Evolutionary conservation across 2,329 filamentous ascomycete species (phyloP).

Genomic region (Xylogone sp.): DNA sequence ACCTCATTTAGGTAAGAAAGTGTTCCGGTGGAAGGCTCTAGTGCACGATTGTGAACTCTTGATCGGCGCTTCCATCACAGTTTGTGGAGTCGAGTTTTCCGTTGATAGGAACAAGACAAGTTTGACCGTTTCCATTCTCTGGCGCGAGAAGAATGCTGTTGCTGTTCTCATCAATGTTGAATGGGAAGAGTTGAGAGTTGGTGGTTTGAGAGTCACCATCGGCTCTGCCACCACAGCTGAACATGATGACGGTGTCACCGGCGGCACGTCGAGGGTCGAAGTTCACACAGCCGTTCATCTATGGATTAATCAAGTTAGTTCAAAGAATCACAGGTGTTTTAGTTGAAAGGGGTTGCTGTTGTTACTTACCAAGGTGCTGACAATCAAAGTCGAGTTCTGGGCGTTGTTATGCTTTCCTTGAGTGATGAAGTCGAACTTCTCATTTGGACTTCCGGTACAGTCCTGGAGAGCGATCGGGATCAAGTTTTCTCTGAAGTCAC

Average conservation of each 20-base stretch:
- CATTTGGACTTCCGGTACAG: slow-evolving; percentile 34
- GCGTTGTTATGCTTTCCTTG: slow-evolving; percentile 48
- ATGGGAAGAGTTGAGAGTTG: slow-evolving; percentile 46
- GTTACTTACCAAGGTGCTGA: slow-evolving; percentile 44
- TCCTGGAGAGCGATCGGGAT: slow-evolving; percentile 37
- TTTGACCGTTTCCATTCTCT: slow-evolving; percentile 36
- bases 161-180: slow-evolving; percentile 33
- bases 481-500: slow-evolving; percentile 41
- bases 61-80: slow-evolving; percentile 1
- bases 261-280: slow-evolving; percentile 48
- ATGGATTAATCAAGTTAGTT: not conserved
- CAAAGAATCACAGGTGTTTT: too few relatives aligned
- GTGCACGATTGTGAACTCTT: slow-evolving; percentile 4
- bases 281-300: slow-evolving; percentile 55
- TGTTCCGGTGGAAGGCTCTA: not conserved
- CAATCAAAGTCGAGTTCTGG: slow-evolving; percentile 41
- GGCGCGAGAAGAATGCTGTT: slow-evolving; percentile 40
- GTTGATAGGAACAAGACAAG: slow-evolving; percentile 36
- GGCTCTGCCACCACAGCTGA: slow-evolving; percentile 55
- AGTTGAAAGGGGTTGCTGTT: not conserved
- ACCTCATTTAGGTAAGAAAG: not conserved
- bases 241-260: slow-evolving; percentile 51
- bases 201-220: slow-evolving; percentile 39
- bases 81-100: slow-evolving; percentile 17
- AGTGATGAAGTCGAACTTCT: slow-evolving; percentile 41